Evolutionary conservation across 2,329 filamentous ascomycete species (phyloP), one percentile per base, ranked within the genome.

Genomic region (Cladosporium velox): DNA sequence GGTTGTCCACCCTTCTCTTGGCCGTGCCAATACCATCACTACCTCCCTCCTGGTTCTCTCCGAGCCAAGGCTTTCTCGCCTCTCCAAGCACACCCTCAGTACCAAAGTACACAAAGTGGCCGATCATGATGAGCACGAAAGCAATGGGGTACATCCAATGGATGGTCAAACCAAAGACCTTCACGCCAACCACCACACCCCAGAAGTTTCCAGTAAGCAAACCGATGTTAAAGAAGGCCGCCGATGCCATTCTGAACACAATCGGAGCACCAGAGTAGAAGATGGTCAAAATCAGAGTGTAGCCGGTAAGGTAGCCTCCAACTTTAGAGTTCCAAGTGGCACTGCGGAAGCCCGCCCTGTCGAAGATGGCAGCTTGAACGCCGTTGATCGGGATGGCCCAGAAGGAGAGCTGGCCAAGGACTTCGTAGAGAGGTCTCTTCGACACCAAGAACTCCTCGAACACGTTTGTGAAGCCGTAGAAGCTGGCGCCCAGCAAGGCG

Each of bases 141-240:
- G 95, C 94, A 75, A 97, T 91, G 5, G 95, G 94, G 80, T 99
- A 99, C 80, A 97, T 85, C 84, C 87, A 97, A 80, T 97, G 91
- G 66, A 99, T 87, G 49, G 79, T 79, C 72, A 91, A 87, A 54
- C 90, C 87, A 75, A 99, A 96, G 59, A 98, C 91, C 76, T 89
- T 86, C 71, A 96, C 87, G 59, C 95, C 95, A 72, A 99, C 94
- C 71, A 96, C 90, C 68, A 96, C 90, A 70, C 93, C 93, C 95
- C 95, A 99, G 82, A 98, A 98, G 80, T 96, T 97, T 72, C 89
- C 92, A 2, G 95, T 98, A 67, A 99, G 84, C 70, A 99, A 83
- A 8, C 91, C 94, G 74, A 98, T 96, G 79, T 99, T 96, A 83
- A 97, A 96, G 81, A 99, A 97, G 24, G 93, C 94, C 2, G 95